A percentile compares a stretch with the other conserved stretches of the same genome.
phyloP scores from a whole-genome alignment of 2,329 filamentous ascomycete species.

The Ceratocystiopsis sp. region DNA sequence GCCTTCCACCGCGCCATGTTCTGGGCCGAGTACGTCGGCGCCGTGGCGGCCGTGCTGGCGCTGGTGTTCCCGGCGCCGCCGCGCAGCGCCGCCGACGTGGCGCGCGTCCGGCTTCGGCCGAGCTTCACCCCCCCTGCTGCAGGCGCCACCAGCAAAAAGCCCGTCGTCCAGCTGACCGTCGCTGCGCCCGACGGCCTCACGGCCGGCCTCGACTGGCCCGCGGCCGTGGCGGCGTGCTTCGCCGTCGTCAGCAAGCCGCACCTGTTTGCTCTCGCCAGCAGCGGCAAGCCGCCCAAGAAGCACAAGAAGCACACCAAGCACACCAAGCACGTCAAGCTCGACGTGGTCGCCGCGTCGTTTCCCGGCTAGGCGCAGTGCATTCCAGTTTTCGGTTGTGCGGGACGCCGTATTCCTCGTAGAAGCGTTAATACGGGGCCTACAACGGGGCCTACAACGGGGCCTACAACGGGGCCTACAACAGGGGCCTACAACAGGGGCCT shows the following conservation, averaged over 20 bases:
- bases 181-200: background rate
- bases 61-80: slow-evolving; percentile 26
- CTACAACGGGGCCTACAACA: too few species aligned
- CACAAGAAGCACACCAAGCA: slow-evolving; percentile 5
- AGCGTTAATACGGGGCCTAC: too few species aligned
- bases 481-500: too few species aligned
- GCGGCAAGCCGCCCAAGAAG: too few species aligned
- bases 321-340: slow-evolving; percentile 5
- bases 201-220: slow-evolving; percentile 3
- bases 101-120: slow-evolving; percentile 1
- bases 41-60: slow-evolving; percentile 26
- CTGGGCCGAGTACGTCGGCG: slow-evolving; percentile 37
- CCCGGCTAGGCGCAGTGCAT: background rate
- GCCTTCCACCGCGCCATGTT: slow-evolving; percentile 18
- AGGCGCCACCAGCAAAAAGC: slow-evolving; percentile 11
- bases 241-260: slow-evolving; percentile 5
- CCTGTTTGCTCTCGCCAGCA: background rate
- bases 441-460: too few species aligned
- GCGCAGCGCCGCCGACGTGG: slow-evolving; percentile 6
- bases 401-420: too few species aligned
- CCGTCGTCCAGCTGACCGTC: slow-evolving; percentile 11
- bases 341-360: slow-evolving; percentile 1
- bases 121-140: slow-evolving; percentile 4
- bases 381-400: too few species aligned
- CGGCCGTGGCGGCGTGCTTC: slow-evolving; percentile 6